Conservation (phyloP, 768 basidiomycete genomes). For the Tylopilus balloui region DNA sequence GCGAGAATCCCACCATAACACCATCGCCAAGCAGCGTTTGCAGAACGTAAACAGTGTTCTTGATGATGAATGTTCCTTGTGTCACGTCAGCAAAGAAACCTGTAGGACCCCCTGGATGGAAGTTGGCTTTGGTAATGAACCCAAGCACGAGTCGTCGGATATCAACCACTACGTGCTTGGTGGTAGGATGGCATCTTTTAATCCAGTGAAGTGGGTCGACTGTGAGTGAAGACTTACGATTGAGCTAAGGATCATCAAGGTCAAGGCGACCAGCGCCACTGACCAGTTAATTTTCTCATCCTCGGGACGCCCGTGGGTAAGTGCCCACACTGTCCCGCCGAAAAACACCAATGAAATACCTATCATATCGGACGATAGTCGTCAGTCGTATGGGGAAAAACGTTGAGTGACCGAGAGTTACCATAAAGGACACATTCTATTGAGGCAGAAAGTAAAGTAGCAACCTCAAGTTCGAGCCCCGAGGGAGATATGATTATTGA, state of each 20-base stretch:
- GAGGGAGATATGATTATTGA: constrained; percentile 1
- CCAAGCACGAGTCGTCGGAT: constrained; percentile 25
- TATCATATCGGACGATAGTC: neutral
- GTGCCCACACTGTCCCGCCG: constrained; percentile 24
- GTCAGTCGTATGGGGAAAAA: neutral
- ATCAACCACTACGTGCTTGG: constrained; percentile 24
- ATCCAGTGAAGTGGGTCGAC: neutral
- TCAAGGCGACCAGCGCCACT: constrained; percentile 21
- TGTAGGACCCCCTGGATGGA: constrained; percentile 22
- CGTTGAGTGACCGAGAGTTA: neutral
- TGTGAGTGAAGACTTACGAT: constrained; percentile 3
- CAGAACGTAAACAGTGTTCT: constrained; percentile 24
- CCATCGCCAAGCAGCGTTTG: constrained; percentile 24
- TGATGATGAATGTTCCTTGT: constrained; percentile 30
- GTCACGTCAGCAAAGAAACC: constrained; percentile 28
- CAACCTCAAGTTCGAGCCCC: constrained; percentile 9
- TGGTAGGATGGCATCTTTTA: neutral
- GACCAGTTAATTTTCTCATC: constrained; percentile 15
- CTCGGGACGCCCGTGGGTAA: constrained; percentile 13
- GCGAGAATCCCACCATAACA: constrained; percentile 8
- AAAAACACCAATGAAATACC: constrained; percentile 22
- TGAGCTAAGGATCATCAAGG: constrained; percentile 22
- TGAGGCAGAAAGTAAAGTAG: constrained; percentile 15
- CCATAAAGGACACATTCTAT: constrained; percentile 23
- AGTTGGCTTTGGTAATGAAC: constrained; percentile 20